These are phyloP conservation scores for Tylopilus felleus DNA, from an alignment of 768 basidiomycete species.

Conservation along the genomic window DNA sequence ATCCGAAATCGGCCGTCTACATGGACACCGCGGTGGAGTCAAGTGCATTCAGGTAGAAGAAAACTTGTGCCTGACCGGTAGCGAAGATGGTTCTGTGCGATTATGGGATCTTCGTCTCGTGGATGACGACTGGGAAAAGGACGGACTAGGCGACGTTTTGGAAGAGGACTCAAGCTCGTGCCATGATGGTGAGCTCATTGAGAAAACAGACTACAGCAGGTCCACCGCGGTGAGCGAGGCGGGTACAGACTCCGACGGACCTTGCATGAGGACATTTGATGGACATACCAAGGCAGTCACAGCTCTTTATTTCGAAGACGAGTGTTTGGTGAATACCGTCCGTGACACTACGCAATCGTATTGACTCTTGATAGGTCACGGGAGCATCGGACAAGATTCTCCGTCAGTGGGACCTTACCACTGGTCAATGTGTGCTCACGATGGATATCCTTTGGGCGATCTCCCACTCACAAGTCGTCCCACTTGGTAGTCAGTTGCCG, in stretches of 20 bases:
- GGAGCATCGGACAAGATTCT: conserved; percentile 98
- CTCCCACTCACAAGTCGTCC: conserved; percentile 69
- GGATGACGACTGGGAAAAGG: conserved; percentile 62
- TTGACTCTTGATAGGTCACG: conserved; percentile 65
- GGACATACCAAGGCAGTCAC: conserved; percentile 94
- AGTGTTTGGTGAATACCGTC: conserved; percentile 67
- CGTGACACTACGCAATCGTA: conserved; percentile 1
- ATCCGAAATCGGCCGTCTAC: conserved; percentile 77
- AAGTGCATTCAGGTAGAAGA: conserved; percentile 94
- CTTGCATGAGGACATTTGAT: conserved; percentile 72
- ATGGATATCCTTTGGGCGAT: conserved; percentile 99
- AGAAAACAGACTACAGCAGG: conserved; percentile 40
- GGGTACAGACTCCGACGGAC: conserved; percentile 42
- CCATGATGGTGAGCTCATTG: conserved; percentile 36
- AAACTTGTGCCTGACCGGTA: conserved; percentile 85
- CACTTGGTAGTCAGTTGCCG: conserved; percentile 39
- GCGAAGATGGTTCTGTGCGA: conserved; percentile 78
- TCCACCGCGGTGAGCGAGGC: conserved; percentile 38
- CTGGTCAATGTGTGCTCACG: conserved; percentile 97
- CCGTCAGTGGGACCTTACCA: conserved; percentile 96
- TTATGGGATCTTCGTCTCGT: conserved; percentile 90
- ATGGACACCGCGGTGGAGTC: conserved; percentile 77
- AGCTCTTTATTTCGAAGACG: conserved; percentile 92
- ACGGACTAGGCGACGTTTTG: conserved; percentile 56
- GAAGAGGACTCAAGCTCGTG: conserved; percentile 53